Percentiles rank a stretch among this genome's conserved stretches.
Conservation (phyloP, 352 stramenopile genomes). For the Phytophthora nicotianae region DNA sequence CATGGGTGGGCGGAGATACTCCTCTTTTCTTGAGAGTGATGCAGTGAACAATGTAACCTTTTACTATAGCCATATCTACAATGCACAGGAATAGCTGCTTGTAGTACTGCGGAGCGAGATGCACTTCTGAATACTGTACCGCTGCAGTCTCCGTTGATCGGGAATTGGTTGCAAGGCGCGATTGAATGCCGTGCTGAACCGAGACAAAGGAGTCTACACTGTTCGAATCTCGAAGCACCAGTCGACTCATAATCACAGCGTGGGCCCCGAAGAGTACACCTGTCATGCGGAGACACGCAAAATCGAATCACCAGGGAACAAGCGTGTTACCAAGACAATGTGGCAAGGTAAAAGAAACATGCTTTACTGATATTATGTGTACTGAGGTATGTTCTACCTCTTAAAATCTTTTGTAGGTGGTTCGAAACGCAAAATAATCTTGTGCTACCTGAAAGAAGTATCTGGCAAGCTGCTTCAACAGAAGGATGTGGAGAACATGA, state of each 20-base stretch:
- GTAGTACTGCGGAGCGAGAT: conserved; percentile 23
- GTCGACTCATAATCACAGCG: conserved; percentile 1
- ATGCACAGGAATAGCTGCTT: conserved; percentile 30
- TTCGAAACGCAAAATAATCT: neutral
- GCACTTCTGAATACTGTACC: conserved; percentile 28
- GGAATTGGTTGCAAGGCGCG: neutral
- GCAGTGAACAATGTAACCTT: conserved; percentile 17
- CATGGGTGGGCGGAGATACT: conserved; percentile 6
- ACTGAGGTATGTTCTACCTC: neutral
- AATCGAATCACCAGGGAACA: neutral
- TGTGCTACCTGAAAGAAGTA: neutral
- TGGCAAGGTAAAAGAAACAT: neutral
- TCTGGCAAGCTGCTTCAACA: neutral
- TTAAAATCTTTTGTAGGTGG: neutral
- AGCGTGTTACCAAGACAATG: conserved; percentile 1
- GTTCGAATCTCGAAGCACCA: neutral
- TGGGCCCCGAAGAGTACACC: neutral
- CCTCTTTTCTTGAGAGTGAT: neutral
- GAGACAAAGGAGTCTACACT: neutral
- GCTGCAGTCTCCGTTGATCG: conserved; percentile 18
- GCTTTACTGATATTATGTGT: neutral
- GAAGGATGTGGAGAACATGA: conserved; percentile 4
- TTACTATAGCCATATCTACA: conserved; percentile 26
- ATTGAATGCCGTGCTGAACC: neutral
- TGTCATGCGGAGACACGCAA: neutral